phyloP scores from a whole-genome alignment of 148 eudicot genomes.

The Pharnaceum exiguum region DNA sequence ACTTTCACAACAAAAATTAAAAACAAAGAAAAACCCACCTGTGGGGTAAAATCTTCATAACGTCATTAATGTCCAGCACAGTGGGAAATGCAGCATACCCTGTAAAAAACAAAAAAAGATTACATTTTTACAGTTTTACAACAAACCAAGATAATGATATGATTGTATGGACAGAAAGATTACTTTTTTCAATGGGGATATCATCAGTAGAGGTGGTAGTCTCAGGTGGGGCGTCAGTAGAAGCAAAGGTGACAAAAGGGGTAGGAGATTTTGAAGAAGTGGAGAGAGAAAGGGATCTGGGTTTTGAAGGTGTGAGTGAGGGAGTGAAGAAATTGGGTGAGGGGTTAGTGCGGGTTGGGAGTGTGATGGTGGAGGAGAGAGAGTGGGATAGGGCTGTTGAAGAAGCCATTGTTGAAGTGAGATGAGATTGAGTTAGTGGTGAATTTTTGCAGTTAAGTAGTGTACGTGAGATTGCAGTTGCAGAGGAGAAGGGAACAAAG shows the following conservation, averaged over 20 bases:
- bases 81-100: slow-evolving; percentile 81
- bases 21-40: slow-evolving; percentile 36
- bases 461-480: too few species aligned
- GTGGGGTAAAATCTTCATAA: slow-evolving; percentile 89
- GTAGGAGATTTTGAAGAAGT: slow-evolving; percentile 17
- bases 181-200: slow-evolving; percentile 72
- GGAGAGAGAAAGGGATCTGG: slow-evolving; percentile 40
- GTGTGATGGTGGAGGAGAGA: slow-evolving; percentile 33
- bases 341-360: slow-evolving; percentile 13
- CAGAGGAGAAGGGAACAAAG: not conserved
- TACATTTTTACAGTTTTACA: not conserved
- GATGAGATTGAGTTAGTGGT: not conserved
- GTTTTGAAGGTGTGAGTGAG: slow-evolving; percentile 5
- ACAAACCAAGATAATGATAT: not conserved
- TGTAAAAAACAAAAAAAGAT: slow-evolving; percentile 10
- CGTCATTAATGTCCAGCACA: slow-evolving; percentile 87
- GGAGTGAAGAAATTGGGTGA: slow-evolving; percentile 9
- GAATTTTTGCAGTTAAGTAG: too few species aligned
- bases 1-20: slow-evolving; percentile 1
- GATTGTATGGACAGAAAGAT: not conserved
- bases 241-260: slow-evolving; percentile 27
- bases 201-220: slow-evolving; percentile 19
- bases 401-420: slow-evolving; percentile 59
- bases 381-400: slow-evolving; percentile 44
- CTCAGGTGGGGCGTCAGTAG: slow-evolving; percentile 24